Evolutionary conservation across 169 alveolate species (phyloP).

Genomic region (Plasmodium malariae): DNA sequence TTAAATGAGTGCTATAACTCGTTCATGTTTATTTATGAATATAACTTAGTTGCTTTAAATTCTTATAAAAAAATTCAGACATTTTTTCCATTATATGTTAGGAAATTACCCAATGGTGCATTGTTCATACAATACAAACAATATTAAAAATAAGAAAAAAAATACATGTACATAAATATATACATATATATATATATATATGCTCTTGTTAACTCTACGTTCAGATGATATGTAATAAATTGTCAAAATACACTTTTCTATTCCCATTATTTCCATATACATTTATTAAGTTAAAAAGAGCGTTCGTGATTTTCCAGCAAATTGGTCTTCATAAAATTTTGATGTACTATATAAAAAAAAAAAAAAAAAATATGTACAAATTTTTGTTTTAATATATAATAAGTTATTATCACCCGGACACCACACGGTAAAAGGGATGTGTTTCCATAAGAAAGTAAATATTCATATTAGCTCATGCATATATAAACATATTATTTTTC

Average conservation of each 20-base stretch:
- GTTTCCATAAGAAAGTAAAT: background rate
- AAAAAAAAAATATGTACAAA: background rate
- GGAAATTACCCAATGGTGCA: no score
- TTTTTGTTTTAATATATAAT: background rate
- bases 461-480: background rate
- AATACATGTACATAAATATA: no score
- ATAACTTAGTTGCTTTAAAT: no score
- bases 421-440: no score
- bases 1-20: background rate
- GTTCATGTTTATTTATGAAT: no score
- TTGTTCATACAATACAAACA: no score
- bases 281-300: conserved; percentile 20
- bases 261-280: background rate
- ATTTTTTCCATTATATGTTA: no score
- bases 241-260: background rate
- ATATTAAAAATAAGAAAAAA: no score
- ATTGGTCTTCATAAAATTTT: conserved; percentile 53
- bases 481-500: background rate
- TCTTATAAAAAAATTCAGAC: no score
- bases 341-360: conserved; percentile 65
- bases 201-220: no score
- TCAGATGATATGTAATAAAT: background rate
- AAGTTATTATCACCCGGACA: no score
- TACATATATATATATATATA: no score
- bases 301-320: conserved; percentile 54